Evolutionary conservation across 2,329 filamentous ascomycete species (phyloP).

Genomic region (Metarhizium brunneum): DNA sequence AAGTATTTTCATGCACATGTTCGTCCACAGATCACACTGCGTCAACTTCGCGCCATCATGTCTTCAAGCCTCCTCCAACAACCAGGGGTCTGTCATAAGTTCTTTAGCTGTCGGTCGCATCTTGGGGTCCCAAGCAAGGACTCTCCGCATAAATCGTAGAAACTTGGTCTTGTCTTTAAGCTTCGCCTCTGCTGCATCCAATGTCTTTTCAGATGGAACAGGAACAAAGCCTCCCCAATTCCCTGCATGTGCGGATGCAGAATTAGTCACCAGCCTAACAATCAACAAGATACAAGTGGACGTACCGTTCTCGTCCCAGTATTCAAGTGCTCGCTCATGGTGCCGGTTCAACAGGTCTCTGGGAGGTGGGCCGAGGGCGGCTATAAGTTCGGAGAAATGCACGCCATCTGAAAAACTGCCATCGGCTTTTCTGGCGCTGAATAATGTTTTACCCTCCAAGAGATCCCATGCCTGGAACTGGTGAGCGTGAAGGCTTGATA

Average conservation of each 20-base stretch:
- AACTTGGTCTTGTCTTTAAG: conserved; percentile 12
- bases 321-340: conserved; percentile 9
- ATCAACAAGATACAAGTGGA: not conserved
- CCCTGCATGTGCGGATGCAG: conserved; percentile 4
- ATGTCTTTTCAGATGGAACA: conserved; percentile 10
- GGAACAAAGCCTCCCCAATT: conserved; percentile 13
- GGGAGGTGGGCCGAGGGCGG: conserved; percentile 14
- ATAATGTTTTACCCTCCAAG: conserved; percentile 10
- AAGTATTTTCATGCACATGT: no score
- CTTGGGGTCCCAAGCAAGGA: conserved; percentile 13
- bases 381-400: conserved; percentile 16
- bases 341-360: conserved; percentile 9
- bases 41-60: no score
- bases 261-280: not conserved
- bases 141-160: conserved; percentile 13
- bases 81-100: conserved; percentile 15
- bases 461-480: conserved; percentile 15
- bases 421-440: conserved; percentile 13
- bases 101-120: conserved; percentile 15
- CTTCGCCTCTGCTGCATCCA: conserved; percentile 12
- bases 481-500: not conserved
- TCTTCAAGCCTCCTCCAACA: not conserved
- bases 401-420: conserved; percentile 13
- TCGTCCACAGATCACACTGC: no score
- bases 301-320: conserved; percentile 16